Base-by-base conservation (phyloP, 2,329 filamentous ascomycete species). In the Penicillium sp. region DNA sequence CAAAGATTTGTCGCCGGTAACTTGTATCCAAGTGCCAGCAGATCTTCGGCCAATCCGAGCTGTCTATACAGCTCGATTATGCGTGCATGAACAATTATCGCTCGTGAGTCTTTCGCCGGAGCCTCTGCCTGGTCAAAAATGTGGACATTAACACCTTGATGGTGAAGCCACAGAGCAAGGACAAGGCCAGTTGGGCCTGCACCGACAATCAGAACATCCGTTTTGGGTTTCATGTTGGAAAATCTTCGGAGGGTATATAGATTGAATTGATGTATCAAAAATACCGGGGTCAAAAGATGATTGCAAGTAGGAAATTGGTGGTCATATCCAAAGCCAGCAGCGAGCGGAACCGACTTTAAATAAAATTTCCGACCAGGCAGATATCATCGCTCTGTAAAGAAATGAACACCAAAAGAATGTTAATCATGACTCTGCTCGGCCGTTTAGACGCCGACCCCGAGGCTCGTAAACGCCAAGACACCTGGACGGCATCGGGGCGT, bases 11-110 rank as follows among this genome's bases (percentile, higher is more conserved):
- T 67, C 10, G 75, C 76, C 15, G 60, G 58, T n/a, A 75, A 65
- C 18, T 70, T 61, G 44, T 72, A 72, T 18, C 78, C 77, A 6
- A 64, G 62, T 1, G 61, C 56, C 3, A 78, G 42, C 27, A 80
- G 60, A 3, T 66, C 65, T 12, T 75, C 67, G 8, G 72, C 65
- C 32, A 77, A 59, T 6, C 68, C 67, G 42, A 82, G 73, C 38
- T 80, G 79, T 45, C 73, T 73, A 47, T 82, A 74, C 25, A 82
- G 68, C 60, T 83, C 81, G 9, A 81, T 62, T 1, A 76, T 79
- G 9, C 80, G 76, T 13, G 79, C 70, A 53, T 83, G 81, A 6
- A 82, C 65, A 10, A 75, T 71, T 1, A 82, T 64, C 9, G 71
- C 67, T 23, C 72, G 58, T 69, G 79, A 57, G 69, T 68, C 63